phyloP scores from a whole-genome alignment of 2,329 filamentous ascomycete genomes.

The Fusarium nurragi region DNA sequence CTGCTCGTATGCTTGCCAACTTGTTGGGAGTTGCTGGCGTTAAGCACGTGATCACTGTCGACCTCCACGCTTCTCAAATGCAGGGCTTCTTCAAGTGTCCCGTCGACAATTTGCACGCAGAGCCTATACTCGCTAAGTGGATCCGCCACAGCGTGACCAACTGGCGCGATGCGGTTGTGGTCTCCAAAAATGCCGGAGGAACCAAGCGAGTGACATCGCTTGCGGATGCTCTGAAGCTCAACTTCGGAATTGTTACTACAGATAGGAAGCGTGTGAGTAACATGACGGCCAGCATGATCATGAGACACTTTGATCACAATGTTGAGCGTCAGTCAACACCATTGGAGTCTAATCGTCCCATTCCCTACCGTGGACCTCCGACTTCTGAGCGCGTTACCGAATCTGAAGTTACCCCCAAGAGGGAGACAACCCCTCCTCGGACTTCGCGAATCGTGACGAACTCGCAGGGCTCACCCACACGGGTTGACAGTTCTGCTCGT shows the following conservation, averaged over 20 bases:
- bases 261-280: constrained; percentile 75
- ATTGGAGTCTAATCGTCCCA: constrained; percentile 49
- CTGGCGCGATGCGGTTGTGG: constrained; percentile 93
- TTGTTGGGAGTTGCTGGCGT: constrained; percentile 92
- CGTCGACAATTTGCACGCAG: constrained; percentile 96
- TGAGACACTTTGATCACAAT: constrained; percentile 70
- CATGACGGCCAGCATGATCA: constrained; percentile 82
- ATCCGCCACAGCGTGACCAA: constrained; percentile 86
- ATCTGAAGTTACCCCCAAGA: constrained; percentile 32
- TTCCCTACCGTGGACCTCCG: constrained; percentile 31
- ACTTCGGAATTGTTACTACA: constrained; percentile 95
- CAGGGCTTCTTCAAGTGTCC: constrained; percentile 99
- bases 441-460: constrained; percentile 52
- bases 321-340: constrained; percentile 58
- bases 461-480: constrained; percentile 56
- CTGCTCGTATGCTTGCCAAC: constrained; percentile 96
- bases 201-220: constrained; percentile 97
- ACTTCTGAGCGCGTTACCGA: constrained; percentile 33
- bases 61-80: constrained; percentile 98
- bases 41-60: constrained; percentile 96
- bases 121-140: constrained; percentile 95
- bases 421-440: constrained; percentile 36
- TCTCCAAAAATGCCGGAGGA: constrained; percentile 97
- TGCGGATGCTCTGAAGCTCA: constrained; percentile 94
- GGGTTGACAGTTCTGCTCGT: constrained; percentile 40